A percentile compares a stretch with the other conserved stretches of the same genome.
These are phyloP conservation scores for Lactarius trivialis DNA, from an alignment of 768 basidiomycete species.

Conservation along the genomic window DNA sequence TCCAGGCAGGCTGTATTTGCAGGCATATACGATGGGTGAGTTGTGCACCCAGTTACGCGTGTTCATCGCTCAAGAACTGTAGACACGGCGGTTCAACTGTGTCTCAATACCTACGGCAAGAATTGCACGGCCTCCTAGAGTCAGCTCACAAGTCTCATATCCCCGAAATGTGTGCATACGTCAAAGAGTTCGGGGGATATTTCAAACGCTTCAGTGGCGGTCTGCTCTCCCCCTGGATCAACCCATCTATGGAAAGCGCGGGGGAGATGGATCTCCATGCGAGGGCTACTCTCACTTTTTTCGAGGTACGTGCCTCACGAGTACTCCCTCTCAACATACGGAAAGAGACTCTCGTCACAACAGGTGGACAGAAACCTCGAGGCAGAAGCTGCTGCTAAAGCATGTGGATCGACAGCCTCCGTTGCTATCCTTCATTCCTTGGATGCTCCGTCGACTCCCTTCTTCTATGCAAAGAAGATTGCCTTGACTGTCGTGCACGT, in stretches of 20 bases:
- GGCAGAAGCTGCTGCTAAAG: conserved; percentile 57
- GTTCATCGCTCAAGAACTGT: conserved; percentile 4
- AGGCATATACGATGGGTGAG: conserved; percentile 88
- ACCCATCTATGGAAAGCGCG: conserved; percentile 23
- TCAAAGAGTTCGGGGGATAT: conserved; percentile 80
- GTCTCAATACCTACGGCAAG: conserved; percentile 76
- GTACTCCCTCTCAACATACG: not conserved
- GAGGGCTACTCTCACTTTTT: conserved; percentile 79
- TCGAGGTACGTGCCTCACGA: conserved; percentile 51
- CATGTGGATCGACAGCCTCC: conserved; percentile 87
- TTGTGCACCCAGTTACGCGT: conserved; percentile 9
- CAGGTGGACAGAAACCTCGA: conserved; percentile 75
- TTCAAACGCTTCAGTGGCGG: conserved; percentile 87
- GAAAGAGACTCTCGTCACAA: not conserved
- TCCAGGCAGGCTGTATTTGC: conserved; percentile 77
- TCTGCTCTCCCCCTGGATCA: conserved; percentile 60
- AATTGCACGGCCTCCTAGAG: conserved; percentile 82
- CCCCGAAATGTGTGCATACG: conserved; percentile 69
- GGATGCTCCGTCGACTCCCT: conserved; percentile 72
- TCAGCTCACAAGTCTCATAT: conserved; percentile 63
- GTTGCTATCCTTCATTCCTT: conserved; percentile 87
- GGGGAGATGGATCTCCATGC: conserved; percentile 66
- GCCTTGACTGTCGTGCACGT: conserved; percentile 88
- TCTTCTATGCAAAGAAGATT: conserved; percentile 70
- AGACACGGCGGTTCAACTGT: conserved; percentile 92